phyloP scores from a whole-genome alignment of 805 yeast species.

The Nakazawaea wickerhamii region DNA sequence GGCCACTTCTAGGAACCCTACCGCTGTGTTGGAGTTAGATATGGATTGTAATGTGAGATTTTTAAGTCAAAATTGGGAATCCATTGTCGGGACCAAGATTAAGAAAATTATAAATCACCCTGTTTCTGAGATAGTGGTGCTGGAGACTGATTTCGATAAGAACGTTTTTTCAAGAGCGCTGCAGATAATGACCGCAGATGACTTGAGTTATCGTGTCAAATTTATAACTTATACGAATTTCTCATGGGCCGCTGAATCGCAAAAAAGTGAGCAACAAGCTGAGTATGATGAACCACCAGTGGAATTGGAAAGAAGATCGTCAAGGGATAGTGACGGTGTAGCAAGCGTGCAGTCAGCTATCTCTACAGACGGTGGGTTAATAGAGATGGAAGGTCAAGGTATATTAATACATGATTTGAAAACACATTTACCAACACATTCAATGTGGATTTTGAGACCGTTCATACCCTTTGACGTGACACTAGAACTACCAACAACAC shows the following conservation, averaged over 20 bases:
- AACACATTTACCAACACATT: conserved; percentile 60
- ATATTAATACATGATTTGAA: conserved; percentile 64
- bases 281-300: conserved; percentile 3
- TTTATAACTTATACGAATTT: conserved; percentile 52
- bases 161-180: conserved; percentile 66
- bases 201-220: conserved; percentile 71
- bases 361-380: conserved; percentile 55
- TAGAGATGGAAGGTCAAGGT: conserved; percentile 92
- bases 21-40: conserved; percentile 80
- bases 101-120: conserved; percentile 50
- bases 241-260: conserved; percentile 15
- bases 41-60: conserved; percentile 74
- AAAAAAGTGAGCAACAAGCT: conserved; percentile 14
- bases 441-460: conserved; percentile 92
- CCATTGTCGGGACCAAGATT: conserved; percentile 63
- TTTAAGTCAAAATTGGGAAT: conserved; percentile 72
- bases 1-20: conserved; percentile 66
- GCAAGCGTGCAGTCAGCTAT: conserved; percentile 27
- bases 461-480: conserved; percentile 58
- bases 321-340: conserved; percentile 19
- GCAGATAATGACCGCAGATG: conserved; percentile 64
- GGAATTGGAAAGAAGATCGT: conserved; percentile 7
- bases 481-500: conserved; percentile 61
- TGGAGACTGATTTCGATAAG: conserved; percentile 54
- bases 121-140: conserved; percentile 59